Percentiles rank a stretch among this genome's conserved stretches.
Conservation (phyloP, 2,329 filamentous ascomycete genomes). For the Kalaharituber pfeilii region DNA sequence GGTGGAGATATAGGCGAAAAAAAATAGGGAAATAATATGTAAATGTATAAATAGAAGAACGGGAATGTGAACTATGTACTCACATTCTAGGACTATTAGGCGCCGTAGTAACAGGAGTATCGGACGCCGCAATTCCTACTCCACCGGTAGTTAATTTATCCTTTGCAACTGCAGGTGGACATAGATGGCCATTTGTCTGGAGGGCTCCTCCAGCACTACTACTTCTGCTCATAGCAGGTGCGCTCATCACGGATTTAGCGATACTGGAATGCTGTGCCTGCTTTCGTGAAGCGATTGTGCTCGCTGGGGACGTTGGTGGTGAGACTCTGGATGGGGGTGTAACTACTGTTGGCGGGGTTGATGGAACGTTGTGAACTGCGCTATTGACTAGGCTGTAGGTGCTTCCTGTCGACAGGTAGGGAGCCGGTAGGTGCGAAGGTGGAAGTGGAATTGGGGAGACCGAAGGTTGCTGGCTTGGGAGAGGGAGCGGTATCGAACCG, state of each 20-base stretch:
- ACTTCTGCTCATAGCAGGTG: constrained; percentile 9
- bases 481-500: neutral
- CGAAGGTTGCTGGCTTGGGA: neutral
- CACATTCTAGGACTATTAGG: constrained; percentile 46
- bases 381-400: neutral
- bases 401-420: neutral
- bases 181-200: neutral
- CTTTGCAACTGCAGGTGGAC: neutral
- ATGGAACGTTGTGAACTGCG: neutral
- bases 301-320: neutral
- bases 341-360: neutral
- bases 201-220: constrained; percentile 5
- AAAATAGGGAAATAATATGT: neutral
- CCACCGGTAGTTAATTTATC: neutral
- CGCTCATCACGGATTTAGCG: constrained; percentile 17
- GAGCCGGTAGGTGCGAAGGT: neutral
- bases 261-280: constrained; percentile 18
- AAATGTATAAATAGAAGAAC: neutral
- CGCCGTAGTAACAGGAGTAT: constrained; percentile 46
- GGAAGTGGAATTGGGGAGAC: neutral
- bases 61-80: no score
- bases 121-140: constrained; percentile 20
- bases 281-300: constrained; percentile 2
- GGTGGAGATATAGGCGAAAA: neutral
- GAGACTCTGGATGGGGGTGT: neutral